Base-by-base conservation (phyloP, 1,284 basidiomycete species). In the Paramarasmius palmivorus region DNA sequence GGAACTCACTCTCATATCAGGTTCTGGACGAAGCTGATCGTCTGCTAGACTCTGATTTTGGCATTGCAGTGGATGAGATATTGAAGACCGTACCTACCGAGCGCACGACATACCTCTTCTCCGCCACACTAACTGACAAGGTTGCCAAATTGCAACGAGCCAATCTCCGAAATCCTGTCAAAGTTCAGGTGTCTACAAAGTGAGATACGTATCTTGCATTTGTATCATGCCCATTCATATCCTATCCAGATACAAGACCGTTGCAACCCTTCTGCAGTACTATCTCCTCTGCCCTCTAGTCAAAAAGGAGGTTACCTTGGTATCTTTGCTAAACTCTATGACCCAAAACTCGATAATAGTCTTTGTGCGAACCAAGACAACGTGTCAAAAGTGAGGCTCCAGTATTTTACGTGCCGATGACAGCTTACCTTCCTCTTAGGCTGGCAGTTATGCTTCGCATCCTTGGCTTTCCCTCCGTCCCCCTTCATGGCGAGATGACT, bases 51-150 rank as follows among this genome's bases (percentile, higher is more conserved):
- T 89, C 98, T 84, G 97, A 99, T 68, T 99, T 99, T 65, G 95
- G 95, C 19, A 90, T 92, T 34, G 90, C 92, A 54, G 95, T 99
- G 59, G 97, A 99, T 76, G 95, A 95, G 75, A 94, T 99, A 57
- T 78, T 99, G 42, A 97, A 97, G 73, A 85, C 92, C 41, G 90
- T 99, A 59, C 97, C 97, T 19, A 90, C 88, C 65, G 95, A 99
- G 65, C 83, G 97, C 20, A 92, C 88, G 34, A 99, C 97, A 0
- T 98, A 95, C 70, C 29, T 99, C 1, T 99, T 97, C 77, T 97
- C 94, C 15, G 97, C 97, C 1, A 99, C 97, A 14, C 98, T 99
- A 95, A 98, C 95, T 2, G 96, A 93, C 19, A 98, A 98, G 72
- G 95, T 99, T 7, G 94, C 93, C 20, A 98, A 98, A 71, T 79